These are phyloP conservation scores for Vararia minispora DNA, from an alignment of 768 basidiomycete species.

Conservation along the genomic window DNA sequence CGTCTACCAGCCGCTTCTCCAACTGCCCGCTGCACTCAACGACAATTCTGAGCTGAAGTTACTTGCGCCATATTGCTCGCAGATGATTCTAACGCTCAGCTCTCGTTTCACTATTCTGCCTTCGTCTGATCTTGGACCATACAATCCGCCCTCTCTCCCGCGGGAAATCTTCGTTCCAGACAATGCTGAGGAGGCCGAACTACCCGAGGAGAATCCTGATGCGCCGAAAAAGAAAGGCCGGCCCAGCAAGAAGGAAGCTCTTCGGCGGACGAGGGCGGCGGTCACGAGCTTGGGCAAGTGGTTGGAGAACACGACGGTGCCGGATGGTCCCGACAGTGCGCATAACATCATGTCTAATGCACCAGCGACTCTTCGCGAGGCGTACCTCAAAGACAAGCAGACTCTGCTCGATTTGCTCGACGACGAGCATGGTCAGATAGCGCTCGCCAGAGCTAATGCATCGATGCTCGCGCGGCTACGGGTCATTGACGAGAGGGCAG, in stretches of 20 bases:
- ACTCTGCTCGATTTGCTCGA: constrained; percentile 26
- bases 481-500: constrained; percentile 37
- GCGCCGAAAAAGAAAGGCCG: constrained; percentile 13
- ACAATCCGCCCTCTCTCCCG: constrained; percentile 57
- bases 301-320: constrained; percentile 29
- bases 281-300: constrained; percentile 51
- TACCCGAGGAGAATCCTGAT: constrained; percentile 1
- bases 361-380: constrained; percentile 22
- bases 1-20: constrained; percentile 35
- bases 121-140: constrained; percentile 31
- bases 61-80: constrained; percentile 39
- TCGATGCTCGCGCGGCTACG: constrained; percentile 42
- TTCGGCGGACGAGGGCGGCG: constrained; percentile 15
- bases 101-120: constrained; percentile 55
- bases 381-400: constrained; percentile 35
- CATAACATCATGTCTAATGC: constrained; percentile 24
- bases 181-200: constrained; percentile 1
- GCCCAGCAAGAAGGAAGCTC: constrained; percentile 11
- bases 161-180: constrained; percentile 51
- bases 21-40: constrained; percentile 36
- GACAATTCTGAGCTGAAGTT: constrained; percentile 27
- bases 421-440: constrained; percentile 13
- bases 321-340: constrained; percentile 6
- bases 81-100: constrained; percentile 39
- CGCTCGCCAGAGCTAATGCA: constrained; percentile 34